These are phyloP conservation scores for Carex arenaria DNA, from an alignment of 202 grass and related monocot species.

Conservation along the genomic window DNA sequence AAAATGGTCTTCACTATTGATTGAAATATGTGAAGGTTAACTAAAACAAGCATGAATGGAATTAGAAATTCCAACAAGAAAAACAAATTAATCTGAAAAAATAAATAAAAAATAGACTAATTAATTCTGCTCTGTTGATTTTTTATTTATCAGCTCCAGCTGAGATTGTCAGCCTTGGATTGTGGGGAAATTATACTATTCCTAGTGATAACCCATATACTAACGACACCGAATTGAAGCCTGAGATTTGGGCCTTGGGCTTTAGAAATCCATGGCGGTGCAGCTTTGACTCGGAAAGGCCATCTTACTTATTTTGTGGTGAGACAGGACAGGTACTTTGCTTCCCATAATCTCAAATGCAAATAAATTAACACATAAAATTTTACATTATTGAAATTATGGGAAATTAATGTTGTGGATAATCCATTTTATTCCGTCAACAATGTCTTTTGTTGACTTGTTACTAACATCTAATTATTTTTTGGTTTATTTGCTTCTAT, in stretches of 20 bases:
- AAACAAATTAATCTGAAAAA: background rate
- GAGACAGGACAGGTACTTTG: conserved; percentile 54
- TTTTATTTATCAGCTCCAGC: conserved; percentile 7
- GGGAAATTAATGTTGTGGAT: background rate
- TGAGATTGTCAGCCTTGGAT: conserved; percentile 22
- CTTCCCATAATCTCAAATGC: background rate
- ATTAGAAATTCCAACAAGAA: background rate
- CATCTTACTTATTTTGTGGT: conserved; percentile 71
- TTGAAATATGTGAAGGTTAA: background rate
- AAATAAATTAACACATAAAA: background rate
- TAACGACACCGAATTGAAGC: conserved; percentile 34
- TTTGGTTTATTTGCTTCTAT: background rate
- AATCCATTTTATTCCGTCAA: background rate
- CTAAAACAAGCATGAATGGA: background rate
- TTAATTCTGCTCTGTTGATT: background rate
- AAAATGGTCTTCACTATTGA: background rate
- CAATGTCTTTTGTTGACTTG: no score
- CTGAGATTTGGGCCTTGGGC: conserved; percentile 83
- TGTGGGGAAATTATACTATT: conserved; percentile 73
- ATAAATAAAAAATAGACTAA: background rate
- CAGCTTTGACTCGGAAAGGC: conserved; percentile 67
- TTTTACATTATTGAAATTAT: background rate
- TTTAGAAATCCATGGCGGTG: conserved; percentile 84
- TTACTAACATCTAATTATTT: background rate
- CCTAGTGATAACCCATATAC: conserved; percentile 68